Evolutionary conservation across 345 rosid species (phyloP).

Genomic region (Camelina laxa): DNA sequence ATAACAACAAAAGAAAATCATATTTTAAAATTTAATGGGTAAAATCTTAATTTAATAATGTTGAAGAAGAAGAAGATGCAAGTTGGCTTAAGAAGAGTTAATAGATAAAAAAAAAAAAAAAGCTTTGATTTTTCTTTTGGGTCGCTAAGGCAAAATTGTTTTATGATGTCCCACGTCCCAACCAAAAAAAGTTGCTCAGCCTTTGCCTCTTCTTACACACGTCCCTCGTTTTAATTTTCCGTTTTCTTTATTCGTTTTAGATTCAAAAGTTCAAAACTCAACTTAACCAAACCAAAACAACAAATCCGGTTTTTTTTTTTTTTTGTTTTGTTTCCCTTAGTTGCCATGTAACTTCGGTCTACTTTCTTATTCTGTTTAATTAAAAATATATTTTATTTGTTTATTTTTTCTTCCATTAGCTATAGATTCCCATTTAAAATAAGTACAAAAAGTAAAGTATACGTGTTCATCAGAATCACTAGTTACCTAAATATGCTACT

Average conservation of each 20-base stretch:
- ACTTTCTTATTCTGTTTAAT: slow-evolving; percentile 9
- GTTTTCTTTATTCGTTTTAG: background rate
- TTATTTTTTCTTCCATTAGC: background rate
- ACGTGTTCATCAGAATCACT: slow-evolving; percentile 12
- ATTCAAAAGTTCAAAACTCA: background rate
- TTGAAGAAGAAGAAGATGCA: background rate
- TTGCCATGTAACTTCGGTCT: slow-evolving; percentile 13
- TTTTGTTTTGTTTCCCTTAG: background rate
- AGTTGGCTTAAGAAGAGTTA: slow-evolving; percentile 9
- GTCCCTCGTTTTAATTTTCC: slow-evolving; percentile 27
- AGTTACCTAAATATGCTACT: slow-evolving; percentile 9
- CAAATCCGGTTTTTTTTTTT: background rate
- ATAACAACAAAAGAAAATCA: background rate
- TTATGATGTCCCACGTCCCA: slow-evolving; percentile 7
- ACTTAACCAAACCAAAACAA: background rate
- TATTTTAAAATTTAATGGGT: background rate
- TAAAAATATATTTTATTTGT: background rate
- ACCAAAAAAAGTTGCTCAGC: slow-evolving; percentile 21
- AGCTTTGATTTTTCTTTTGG: background rate
- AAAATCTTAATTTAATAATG: background rate
- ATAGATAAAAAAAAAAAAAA: background rate
- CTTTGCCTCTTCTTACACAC: slow-evolving; percentile 34
- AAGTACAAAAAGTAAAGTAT: background rate
- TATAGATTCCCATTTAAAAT: background rate
- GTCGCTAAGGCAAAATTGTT: slow-evolving; percentile 10